Percentiles rank a stretch among this genome's conserved stretches.
phyloP scores from a whole-genome alignment of 768 basidiomycete genomes.

The Xanthoconium stramineum region DNA sequence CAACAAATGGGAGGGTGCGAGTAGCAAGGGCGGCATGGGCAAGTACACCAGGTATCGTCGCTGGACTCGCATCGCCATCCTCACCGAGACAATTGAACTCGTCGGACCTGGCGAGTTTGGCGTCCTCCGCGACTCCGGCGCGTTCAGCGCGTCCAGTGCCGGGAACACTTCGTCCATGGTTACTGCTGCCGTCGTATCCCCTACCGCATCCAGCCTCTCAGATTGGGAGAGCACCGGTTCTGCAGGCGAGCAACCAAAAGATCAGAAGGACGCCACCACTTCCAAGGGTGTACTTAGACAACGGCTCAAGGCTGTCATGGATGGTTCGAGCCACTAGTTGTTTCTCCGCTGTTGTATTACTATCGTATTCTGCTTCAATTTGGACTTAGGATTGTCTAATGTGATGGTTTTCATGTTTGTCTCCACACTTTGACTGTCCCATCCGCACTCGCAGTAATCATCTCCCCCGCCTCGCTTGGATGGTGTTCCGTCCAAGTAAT shows the following conservation, averaged over 20 bases:
- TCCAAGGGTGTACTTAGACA: slow-evolving; percentile 25
- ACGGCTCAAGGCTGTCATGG: slow-evolving; percentile 29
- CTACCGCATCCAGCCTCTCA: slow-evolving; percentile 29
- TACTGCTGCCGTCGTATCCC: slow-evolving; percentile 23
- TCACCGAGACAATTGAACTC: slow-evolving; percentile 67
- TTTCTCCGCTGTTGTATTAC: slow-evolving; percentile 20
- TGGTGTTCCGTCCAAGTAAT: slow-evolving; percentile 93
- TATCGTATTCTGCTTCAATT: slow-evolving; percentile 1
- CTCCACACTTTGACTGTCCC: slow-evolving; percentile 91
- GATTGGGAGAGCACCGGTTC: slow-evolving; percentile 31
- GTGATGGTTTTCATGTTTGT: slow-evolving; percentile 31
- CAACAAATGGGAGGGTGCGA: slow-evolving; percentile 89
- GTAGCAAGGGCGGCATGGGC: slow-evolving; percentile 77
- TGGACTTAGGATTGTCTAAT: background rate
- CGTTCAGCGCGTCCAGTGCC: slow-evolving; percentile 14
- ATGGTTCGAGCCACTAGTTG: slow-evolving; percentile 24
- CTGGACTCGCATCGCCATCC: slow-evolving; percentile 82
- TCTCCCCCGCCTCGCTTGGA: slow-evolving; percentile 74
- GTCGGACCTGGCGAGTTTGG: slow-evolving; percentile 39
- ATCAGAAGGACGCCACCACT: slow-evolving; percentile 15
- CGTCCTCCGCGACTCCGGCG: slow-evolving; percentile 25
- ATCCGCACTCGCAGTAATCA: slow-evolving; percentile 88
- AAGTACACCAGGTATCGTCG: slow-evolving; percentile 87
- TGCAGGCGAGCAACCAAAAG: slow-evolving; percentile 17
- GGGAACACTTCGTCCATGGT: slow-evolving; percentile 24